Percentiles rank a stretch among this genome's conserved stretches.
These are phyloP conservation scores for Fusarium secorum DNA, from an alignment of 2,329 filamentous ascomycete genomes.

Conservation along the genomic window DNA sequence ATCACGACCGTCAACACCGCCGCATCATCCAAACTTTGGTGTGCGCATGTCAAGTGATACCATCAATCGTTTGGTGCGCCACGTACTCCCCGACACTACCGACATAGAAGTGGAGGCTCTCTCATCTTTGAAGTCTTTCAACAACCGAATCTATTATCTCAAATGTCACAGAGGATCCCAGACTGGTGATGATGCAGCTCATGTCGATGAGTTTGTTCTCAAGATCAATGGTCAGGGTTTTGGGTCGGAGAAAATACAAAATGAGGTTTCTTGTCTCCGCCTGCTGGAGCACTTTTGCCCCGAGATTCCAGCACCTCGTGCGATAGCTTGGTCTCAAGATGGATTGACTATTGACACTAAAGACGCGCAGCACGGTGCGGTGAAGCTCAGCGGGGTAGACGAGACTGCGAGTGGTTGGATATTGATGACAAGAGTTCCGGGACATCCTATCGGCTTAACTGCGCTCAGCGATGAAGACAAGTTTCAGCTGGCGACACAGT, in stretches of 20 bases:
- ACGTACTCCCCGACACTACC: not conserved
- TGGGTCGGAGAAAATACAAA: not conserved
- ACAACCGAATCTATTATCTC: constrained; percentile 15
- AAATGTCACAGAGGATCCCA: fast-evolving
- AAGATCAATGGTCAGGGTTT: constrained; percentile 19
- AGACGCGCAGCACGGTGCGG: fast-evolving
- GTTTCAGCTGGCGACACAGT: not conserved
- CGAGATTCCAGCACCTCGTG: not conserved
- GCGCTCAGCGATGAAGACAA: not conserved
- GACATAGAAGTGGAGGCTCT: not conserved
- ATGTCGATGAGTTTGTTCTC: not conserved
- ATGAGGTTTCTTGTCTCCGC: constrained; percentile 7
- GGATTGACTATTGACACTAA: not conserved
- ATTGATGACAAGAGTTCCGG: not conserved
- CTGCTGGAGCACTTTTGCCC: not conserved
- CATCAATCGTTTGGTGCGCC: not conserved
- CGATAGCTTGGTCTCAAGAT: constrained; percentile 14
- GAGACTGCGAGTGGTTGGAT: not conserved
- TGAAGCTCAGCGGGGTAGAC: fast-evolving
- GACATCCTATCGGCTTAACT: not conserved
- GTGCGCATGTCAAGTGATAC: not conserved
- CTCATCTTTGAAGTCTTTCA: not conserved
- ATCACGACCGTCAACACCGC: not conserved
- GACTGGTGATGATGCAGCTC: fast-evolving
- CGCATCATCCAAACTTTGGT: not conserved